Percentiles rank a stretch among this genome's conserved stretches.
These are phyloP conservation scores for Populus hybrid DNA, from an alignment of 441 rosid species.

Conservation along the genomic window DNA sequence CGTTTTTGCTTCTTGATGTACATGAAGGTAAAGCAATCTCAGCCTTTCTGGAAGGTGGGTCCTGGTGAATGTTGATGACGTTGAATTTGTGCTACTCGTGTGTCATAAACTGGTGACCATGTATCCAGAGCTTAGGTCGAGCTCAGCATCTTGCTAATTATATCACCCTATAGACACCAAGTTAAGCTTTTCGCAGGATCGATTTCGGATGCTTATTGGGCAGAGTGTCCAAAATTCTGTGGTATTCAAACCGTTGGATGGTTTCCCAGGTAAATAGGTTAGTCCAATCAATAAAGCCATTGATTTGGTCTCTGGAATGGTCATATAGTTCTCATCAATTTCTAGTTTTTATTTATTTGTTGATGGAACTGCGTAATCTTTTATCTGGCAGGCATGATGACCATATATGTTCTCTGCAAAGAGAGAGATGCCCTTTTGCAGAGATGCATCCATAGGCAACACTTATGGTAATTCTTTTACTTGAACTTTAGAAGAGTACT, in stretches of 20 bases:
- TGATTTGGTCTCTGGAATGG: neutral
- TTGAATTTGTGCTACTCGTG: constrained; percentile 72
- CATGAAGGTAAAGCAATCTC: constrained; percentile 82
- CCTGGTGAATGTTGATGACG: constrained; percentile 74
- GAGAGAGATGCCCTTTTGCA: neutral
- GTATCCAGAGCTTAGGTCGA: constrained; percentile 75
- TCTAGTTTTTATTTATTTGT: neutral
- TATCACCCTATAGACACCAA: constrained; percentile 88
- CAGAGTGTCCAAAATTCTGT: constrained; percentile 69
- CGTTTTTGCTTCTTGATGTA: constrained; percentile 84
- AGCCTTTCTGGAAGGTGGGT: constrained; percentile 82
- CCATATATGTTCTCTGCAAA: neutral
- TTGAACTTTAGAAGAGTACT: neutral
- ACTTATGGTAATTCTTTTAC: neutral
- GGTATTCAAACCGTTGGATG: constrained; percentile 87
- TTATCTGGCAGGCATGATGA: neutral
- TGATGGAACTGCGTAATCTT: neutral
- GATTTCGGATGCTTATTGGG: constrained; percentile 73
- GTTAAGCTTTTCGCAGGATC: constrained; percentile 78
- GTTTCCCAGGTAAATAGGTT: constrained; percentile 74
- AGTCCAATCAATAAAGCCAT: neutral
- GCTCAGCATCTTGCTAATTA: constrained; percentile 83
- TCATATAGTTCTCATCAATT: neutral
- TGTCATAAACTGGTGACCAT: constrained; percentile 73
- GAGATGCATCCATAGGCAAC: neutral